Percentiles rank a stretch among this genome's conserved stretches.
Evolutionary conservation across 1,139 yeast species (phyloP).

Genomic region (Arxiozyma slooffiae): DNA sequence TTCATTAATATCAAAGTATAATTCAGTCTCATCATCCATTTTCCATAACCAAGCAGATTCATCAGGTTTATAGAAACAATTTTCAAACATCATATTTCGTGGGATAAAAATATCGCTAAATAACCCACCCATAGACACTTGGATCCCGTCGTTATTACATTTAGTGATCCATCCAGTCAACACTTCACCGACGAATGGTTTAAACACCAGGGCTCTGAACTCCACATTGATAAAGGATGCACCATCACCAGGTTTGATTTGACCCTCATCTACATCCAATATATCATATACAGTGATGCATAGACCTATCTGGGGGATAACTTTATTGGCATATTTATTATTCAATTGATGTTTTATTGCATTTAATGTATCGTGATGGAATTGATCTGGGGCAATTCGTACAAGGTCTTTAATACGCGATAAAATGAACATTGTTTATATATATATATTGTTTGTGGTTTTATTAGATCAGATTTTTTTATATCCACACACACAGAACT

Average conservation of each 20-base stretch:
- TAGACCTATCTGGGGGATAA: slow-evolving; percentile 74
- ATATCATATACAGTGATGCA: slow-evolving; percentile 81
- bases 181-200: slow-evolving; percentile 93
- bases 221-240: slow-evolving; percentile 68
- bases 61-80: slow-evolving; percentile 53
- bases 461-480: background rate
- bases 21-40: slow-evolving; percentile 57
- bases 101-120: slow-evolving; percentile 92
- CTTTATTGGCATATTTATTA: slow-evolving; percentile 73
- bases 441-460: background rate
- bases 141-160: slow-evolving; percentile 78
- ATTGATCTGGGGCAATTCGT: slow-evolving; percentile 79
- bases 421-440: slow-evolving; percentile 63
- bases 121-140: slow-evolving; percentile 53
- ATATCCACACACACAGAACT: background rate
- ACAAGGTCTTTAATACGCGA: slow-evolving; percentile 73
- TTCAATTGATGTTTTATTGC: slow-evolving; percentile 76
- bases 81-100: slow-evolving; percentile 67
- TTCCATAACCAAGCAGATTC: slow-evolving; percentile 98
- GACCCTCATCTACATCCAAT: slow-evolving; percentile 70
- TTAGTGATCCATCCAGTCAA: slow-evolving; percentile 88
- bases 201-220: slow-evolving; percentile 72
- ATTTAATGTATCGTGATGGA: slow-evolving; percentile 50
- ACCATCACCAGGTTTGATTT: slow-evolving; percentile 93
- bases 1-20: slow-evolving; percentile 82